phyloP scores from a whole-genome alignment of 2,329 filamentous ascomycete species.

The Aspergillus niger region DNA sequence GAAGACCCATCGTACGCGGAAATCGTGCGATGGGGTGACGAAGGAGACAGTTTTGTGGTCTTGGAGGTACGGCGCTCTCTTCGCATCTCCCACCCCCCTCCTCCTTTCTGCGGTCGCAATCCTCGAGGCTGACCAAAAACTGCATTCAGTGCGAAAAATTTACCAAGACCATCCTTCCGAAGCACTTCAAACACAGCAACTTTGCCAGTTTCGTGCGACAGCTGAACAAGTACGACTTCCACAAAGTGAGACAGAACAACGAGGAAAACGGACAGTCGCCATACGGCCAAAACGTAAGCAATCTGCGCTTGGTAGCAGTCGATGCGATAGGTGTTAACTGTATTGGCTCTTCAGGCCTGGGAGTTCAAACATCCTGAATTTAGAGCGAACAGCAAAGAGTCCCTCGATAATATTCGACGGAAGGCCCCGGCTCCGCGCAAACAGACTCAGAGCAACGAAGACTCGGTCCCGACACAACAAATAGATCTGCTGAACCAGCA shows the following conservation, averaged over 20 bases:
- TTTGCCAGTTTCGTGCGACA: slow-evolving; percentile 96
- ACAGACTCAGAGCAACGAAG: slow-evolving; percentile 65
- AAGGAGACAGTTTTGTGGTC: slow-evolving; percentile 94
- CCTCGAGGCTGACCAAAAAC: slow-evolving; percentile 13
- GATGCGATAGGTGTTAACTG: slow-evolving; percentile 14
- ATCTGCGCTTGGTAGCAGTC: background rate
- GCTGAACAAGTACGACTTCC: slow-evolving; percentile 96
- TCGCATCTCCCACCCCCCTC: background rate
- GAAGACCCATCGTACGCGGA: slow-evolving; percentile 91
- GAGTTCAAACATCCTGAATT: slow-evolving; percentile 99
- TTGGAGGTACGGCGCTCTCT: slow-evolving; percentile 69
- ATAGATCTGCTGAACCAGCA: slow-evolving; percentile 87
- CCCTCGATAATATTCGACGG: slow-evolving; percentile 90
- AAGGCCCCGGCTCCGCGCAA: slow-evolving; percentile 94
- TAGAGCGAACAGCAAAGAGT: slow-evolving; percentile 92
- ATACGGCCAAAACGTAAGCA: slow-evolving; percentile 72
- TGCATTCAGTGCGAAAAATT: slow-evolving; percentile 85
- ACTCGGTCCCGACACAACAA: slow-evolving; percentile 79
- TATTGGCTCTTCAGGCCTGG: slow-evolving; percentile 64
- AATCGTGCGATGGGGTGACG: slow-evolving; percentile 93
- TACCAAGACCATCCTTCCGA: slow-evolving; percentile 92
- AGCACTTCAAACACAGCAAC: slow-evolving; percentile 99
- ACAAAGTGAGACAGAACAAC: slow-evolving; percentile 92
- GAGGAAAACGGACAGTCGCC: slow-evolving; percentile 80
- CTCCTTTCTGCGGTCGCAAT: slow-evolving; percentile 11